phyloP scores from a whole-genome alignment of 352 stramenopile genomes.

The Phytophthora agathidicida region DNA sequence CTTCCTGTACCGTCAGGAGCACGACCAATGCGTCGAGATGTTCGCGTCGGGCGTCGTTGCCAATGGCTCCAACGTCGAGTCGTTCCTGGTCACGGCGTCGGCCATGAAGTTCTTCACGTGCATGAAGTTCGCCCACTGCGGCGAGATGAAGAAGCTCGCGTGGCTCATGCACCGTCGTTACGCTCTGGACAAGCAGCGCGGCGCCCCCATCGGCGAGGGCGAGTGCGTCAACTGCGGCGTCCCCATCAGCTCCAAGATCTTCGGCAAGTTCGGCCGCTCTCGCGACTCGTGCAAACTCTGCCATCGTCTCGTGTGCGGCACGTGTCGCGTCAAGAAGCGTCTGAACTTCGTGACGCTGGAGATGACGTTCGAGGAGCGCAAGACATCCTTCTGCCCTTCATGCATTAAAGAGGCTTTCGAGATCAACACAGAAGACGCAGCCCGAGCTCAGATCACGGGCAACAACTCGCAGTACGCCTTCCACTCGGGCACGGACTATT shows the following conservation, averaged over 20 bases:
- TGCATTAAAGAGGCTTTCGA: conserved; percentile 46
- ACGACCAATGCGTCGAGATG: conserved; percentile 37
- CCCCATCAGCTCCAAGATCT: conserved; percentile 39
- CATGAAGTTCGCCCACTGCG: conserved; percentile 37
- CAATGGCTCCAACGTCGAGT: conserved; percentile 32
- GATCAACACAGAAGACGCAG: conserved; percentile 36
- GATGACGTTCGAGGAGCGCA: conserved; percentile 45
- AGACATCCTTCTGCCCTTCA: conserved; percentile 35
- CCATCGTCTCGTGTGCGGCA: conserved; percentile 36
- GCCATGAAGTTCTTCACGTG: conserved; percentile 44
- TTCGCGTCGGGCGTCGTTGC: conserved; percentile 33
- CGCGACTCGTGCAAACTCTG: conserved; percentile 45
- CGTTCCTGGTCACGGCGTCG: conserved; percentile 29
- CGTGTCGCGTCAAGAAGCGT: conserved; percentile 42
- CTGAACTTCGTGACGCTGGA: conserved; percentile 44
- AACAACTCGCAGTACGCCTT: conserved; percentile 32
- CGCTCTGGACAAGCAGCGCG: conserved; percentile 30
- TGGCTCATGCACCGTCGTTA: conserved; percentile 44
- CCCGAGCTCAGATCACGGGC: conserved; percentile 33
- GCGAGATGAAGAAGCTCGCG: conserved; percentile 49
- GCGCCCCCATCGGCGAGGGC: conserved; percentile 26
- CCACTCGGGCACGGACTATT: conserved; percentile 37
- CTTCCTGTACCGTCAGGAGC: conserved; percentile 38
- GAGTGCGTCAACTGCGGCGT: conserved; percentile 39
- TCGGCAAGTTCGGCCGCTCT: conserved; percentile 37